Percentiles rank a stretch among this genome's conserved stretches.
Evolutionary conservation across 139 green algal genomes (phyloP).

Genomic region (Nannochloris sp.): DNA sequence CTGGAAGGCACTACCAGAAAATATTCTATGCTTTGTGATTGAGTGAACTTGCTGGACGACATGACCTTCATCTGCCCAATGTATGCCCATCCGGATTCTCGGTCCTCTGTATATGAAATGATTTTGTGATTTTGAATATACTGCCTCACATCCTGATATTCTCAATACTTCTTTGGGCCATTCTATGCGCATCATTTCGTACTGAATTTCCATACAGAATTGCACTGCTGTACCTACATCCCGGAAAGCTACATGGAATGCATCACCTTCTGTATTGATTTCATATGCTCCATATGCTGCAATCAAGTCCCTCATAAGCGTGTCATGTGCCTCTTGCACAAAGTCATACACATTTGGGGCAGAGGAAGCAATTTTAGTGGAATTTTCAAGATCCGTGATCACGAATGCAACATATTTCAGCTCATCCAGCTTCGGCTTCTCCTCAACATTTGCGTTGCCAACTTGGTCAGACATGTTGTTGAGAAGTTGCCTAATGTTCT

Average conservation of each 20-base stretch:
- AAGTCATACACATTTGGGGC: conserved; percentile 38
- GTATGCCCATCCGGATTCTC: conserved; percentile 74
- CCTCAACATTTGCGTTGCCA: background rate
- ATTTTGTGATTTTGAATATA: conserved; percentile 19
- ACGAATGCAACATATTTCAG: conserved; percentile 51
- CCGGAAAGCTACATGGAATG: conserved; percentile 66
- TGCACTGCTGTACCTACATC: conserved; percentile 40
- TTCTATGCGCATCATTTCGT: conserved; percentile 57
- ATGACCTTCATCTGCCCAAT: conserved; percentile 64
- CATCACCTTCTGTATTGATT: conserved; percentile 69
- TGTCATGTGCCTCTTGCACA: conserved; percentile 70
- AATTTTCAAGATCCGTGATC: conserved; percentile 53
- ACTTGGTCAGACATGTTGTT: conserved; percentile 27
- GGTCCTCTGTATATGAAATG: conserved; percentile 43
- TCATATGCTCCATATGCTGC: conserved; percentile 53
- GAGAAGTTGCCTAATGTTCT: conserved; percentile 47
- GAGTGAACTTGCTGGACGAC: conserved; percentile 59
- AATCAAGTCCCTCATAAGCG: conserved; percentile 64
- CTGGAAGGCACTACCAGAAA: conserved; percentile 56
- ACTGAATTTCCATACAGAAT: conserved; percentile 70
- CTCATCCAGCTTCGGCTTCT: conserved; percentile 29
- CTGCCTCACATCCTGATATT: conserved; percentile 46
- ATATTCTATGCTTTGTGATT: conserved; percentile 61
- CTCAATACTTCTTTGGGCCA: conserved; percentile 58
- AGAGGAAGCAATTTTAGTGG: conserved; percentile 42